phyloP scores from a whole-genome alignment of 2,329 filamentous ascomycete genomes.

The Macrophomina tecta region DNA sequence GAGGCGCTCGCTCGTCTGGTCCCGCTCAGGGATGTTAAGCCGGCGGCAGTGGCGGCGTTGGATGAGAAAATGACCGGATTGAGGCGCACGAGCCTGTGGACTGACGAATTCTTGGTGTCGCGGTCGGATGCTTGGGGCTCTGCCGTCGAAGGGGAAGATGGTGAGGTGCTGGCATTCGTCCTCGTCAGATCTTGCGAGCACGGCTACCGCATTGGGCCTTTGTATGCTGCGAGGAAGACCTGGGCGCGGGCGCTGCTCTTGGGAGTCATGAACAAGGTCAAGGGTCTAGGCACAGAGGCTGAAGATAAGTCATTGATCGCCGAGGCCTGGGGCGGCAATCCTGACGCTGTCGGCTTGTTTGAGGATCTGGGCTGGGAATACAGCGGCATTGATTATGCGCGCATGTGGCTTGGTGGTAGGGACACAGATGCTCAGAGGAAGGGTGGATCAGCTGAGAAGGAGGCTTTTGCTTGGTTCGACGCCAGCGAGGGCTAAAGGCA shows the following conservation, averaged over 20 bases:
- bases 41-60: conserved; percentile 33
- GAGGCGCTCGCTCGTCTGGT: conserved; percentile 28
- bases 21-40: conserved; percentile 34
- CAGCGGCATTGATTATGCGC: conserved; percentile 41
- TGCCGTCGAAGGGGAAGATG: conserved; percentile 32
- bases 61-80: conserved; percentile 43
- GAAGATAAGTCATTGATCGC: conserved; percentile 33
- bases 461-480: conserved; percentile 46
- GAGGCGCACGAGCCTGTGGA: conserved; percentile 40
- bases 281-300: not conserved
- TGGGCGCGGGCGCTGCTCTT: conserved; percentile 37
- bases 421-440: conserved; percentile 40
- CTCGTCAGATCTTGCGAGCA: conserved; percentile 40
- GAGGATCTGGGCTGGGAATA: conserved; percentile 41
- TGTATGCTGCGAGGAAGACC: conserved; percentile 40
- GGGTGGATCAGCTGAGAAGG: conserved; percentile 38
- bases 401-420: conserved; percentile 46
- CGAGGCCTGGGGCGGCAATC: conserved; percentile 44
- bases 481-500: conserved; percentile 36
- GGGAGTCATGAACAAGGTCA: conserved; percentile 36
- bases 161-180: conserved; percentile 26
- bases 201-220: conserved; percentile 44
- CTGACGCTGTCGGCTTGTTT: conserved; percentile 38
- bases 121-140: conserved; percentile 40
- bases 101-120: conserved; percentile 36